Percentiles rank a stretch among this genome's conserved stretches.
Evolutionary conservation across 1,139 yeast species (phyloP).

Genomic region (Wickerhamomyces sp.): DNA sequence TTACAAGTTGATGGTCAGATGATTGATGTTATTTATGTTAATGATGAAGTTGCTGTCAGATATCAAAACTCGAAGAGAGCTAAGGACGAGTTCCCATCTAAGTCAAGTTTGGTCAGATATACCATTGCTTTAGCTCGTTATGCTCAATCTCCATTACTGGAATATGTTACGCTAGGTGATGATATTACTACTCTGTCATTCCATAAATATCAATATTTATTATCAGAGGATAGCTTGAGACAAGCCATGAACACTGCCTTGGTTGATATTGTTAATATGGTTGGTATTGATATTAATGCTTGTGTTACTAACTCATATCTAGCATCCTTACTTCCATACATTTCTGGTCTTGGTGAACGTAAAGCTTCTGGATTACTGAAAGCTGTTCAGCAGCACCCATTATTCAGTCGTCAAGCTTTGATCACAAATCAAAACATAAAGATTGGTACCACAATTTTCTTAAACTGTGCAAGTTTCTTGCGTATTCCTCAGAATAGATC

Average conservation of each 20-base stretch:
- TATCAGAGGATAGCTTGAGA: slow-evolving; percentile 58
- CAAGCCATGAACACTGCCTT: slow-evolving; percentile 75
- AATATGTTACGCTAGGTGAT: slow-evolving; percentile 75
- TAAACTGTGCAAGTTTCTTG: slow-evolving; percentile 89
- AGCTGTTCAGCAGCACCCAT: slow-evolving; percentile 69
- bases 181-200: slow-evolving; percentile 69
- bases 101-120: slow-evolving; percentile 76
- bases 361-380: slow-evolving; percentile 85
- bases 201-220: slow-evolving; percentile 69
- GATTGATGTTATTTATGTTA: slow-evolving; percentile 66
- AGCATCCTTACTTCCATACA: slow-evolving; percentile 67
- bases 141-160: slow-evolving; percentile 84
- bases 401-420: slow-evolving; percentile 64
- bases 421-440: slow-evolving; percentile 63
- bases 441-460: slow-evolving; percentile 73
- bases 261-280: slow-evolving; percentile 87
- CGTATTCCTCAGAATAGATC: slow-evolving; percentile 62
- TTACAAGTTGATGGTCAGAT: slow-evolving; percentile 45
- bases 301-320: slow-evolving; percentile 73
- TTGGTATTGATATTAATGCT: slow-evolving; percentile 90
- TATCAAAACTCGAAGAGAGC: slow-evolving; percentile 82
- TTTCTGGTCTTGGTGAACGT: slow-evolving; percentile 93
- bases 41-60: slow-evolving; percentile 89
- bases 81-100: slow-evolving; percentile 76
- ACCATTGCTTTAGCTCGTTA: slow-evolving; percentile 88